Evolutionary conservation across 352 stramenopile species (phyloP), one percentile per base, ranked within the genome.

Genomic region (Phytophthora pistaciae): DNA sequence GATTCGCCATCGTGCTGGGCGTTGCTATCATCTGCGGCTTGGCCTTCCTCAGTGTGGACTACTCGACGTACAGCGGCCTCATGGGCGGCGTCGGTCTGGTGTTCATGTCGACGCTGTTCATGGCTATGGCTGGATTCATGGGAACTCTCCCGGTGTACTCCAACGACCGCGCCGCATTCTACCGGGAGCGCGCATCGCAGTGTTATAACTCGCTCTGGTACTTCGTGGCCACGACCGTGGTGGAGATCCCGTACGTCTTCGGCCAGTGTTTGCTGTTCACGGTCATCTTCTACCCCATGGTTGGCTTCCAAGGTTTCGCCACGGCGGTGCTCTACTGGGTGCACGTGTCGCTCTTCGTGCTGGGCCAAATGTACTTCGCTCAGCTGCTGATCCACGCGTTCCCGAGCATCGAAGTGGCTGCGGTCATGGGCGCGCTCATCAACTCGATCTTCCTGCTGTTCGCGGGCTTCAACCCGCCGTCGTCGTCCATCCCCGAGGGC

Each of bases 51-150:
- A 65, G 50, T 10, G 60, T 61, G 18, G 60, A 74, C 31, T 74
- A 74, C 60, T 69, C 66, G 42, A 69, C 66, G 33, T 74, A 74
- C 44, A 60, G 53, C 23, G 66, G 66, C 23, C 18, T 69, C 14
- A 49, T 61, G 5, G 60, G 42, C 10, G 66, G 60, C 18, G 60
- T 68, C 18, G 64, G 60, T 58, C 71, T 95, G 8, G 83, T 96
- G n/a, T 97, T 94, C 71, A 77, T 90, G 18, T 78, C 83, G 7
- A 87, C 89, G 6, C 48, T 92, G 54, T 97, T 97, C 64, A 79
- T 91, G 33, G 77, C 71, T 20, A 78, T 94, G 46, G 85, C 89
- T 20, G 79, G 75, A 29, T 85, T 96, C 53, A 79, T 92, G 46
- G 85, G 71, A 0, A 79, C 87, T 1, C 57, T 61, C 50, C 72